Percentiles rank a stretch among this genome's conserved stretches.
Evolutionary conservation across 345 rosid genomes (phyloP).

Genomic region (Eucalyptus sp.): DNA sequence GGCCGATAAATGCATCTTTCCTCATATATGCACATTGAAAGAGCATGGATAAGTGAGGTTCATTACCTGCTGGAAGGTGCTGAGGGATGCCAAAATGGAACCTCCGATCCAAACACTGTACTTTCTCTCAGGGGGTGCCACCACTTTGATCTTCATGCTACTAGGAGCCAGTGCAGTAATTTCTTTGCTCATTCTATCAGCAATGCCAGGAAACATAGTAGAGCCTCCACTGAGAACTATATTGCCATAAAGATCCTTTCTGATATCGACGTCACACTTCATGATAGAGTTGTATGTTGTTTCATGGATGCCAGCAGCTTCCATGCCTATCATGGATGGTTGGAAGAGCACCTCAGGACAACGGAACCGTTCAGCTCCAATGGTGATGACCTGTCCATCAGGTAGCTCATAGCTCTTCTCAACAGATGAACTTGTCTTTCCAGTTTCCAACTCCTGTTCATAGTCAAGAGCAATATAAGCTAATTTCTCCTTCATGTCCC

Average conservation of each 20-base stretch:
- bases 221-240: conserved; percentile 59
- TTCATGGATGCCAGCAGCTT: conserved; percentile 46
- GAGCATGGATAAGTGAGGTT: background rate
- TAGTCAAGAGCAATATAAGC: conserved; percentile 64
- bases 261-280: conserved; percentile 58
- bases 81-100: conserved; percentile 45
- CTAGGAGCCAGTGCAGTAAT: conserved; percentile 57
- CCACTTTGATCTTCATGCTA: conserved; percentile 55
- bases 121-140: conserved; percentile 53
- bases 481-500: conserved; percentile 72
- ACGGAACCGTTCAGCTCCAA: conserved; percentile 64
- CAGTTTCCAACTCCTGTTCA: conserved; percentile 53
- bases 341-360: conserved; percentile 77
- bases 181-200: conserved; percentile 75
- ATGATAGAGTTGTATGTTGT: conserved; percentile 51
- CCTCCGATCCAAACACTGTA: conserved; percentile 62
- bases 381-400: conserved; percentile 61
- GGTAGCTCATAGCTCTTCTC: conserved; percentile 69
- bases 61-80: conserved; percentile 58
- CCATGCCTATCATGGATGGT: conserved; percentile 71
- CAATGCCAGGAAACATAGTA: conserved; percentile 66
- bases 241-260: conserved; percentile 48
- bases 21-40: background rate
- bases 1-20: background rate
- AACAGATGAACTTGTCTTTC: conserved; percentile 45